Evolutionary conservation across 2,329 filamentous ascomycete species (phyloP), one percentile per base, ranked within the genome.

Genomic region (Calonectria crousiana): DNA sequence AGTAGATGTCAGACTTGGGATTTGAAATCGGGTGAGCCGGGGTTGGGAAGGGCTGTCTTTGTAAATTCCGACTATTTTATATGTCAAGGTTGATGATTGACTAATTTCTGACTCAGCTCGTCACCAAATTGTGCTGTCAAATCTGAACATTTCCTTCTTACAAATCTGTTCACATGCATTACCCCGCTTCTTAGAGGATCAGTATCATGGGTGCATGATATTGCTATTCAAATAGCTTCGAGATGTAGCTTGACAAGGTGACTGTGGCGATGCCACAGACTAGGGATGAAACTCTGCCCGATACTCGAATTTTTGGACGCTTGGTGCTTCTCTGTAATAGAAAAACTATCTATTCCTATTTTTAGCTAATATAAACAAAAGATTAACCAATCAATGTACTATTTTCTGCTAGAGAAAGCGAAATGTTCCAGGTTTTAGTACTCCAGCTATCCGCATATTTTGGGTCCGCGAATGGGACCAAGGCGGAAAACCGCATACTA

Each of bases 21-120:
- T 60, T 41, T 16, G 20, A 16, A 38, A 16, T 36, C 23, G 10
- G 26, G 26, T 36, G 23, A 18, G 18, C 14, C 36, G 4, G 26
- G 4, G 26, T 3, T 20, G 6, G 16, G 3, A 36, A 36, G 1
- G 6, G 4, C 26, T 10, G 6, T 3, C 6, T 38, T 38, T 23
- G 11, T 2, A 47, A n/a, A 49, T 34, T 13, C 6, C n/a, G 18
- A 23, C 30, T 14, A 13, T 16, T 30, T 38, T n/a, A 34, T 60
- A 20, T 26, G 23, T 28, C n/a, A 32, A 38, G 23, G 36, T 14
- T 23, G 23, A n/a, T 20, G 28, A 20, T 3, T 10, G 3, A 6
- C 69, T 44, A 34, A 51, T 66, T 41, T 71, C 69, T 58, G 69
- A 71, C 28, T 71, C 69, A 71, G 69, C 49, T 66, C 53, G 58